Evolutionary conservation across 192 early-diverging fungal species (phyloP).

Genomic region (Oehlia diaphana): DNA sequence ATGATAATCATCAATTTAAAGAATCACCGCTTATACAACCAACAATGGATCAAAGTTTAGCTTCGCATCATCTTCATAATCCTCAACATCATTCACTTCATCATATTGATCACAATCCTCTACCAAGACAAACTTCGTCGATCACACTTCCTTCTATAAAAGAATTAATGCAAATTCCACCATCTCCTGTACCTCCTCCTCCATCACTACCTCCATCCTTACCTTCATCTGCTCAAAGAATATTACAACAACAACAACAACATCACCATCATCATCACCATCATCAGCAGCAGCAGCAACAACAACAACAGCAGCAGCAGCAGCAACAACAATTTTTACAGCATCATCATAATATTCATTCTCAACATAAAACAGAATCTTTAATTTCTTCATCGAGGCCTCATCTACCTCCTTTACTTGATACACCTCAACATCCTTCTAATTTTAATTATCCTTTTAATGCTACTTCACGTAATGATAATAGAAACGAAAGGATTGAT

Average conservation of each 20-base stretch:
- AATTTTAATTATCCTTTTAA: neutral
- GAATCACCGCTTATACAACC: neutral
- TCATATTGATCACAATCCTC: neutral
- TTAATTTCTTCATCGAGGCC: neutral
- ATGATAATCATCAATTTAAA: neutral
- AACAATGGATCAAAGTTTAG: neutral
- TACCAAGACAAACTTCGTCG: neutral
- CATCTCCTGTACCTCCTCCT: neutral
- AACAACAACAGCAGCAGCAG: neutral
- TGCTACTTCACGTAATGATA: neutral
- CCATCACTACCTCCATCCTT: neutral
- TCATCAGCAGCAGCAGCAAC: neutral
- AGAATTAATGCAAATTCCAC: slow-evolving; percentile 3
- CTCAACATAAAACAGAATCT: neutral
- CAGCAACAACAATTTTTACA: neutral
- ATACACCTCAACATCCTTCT: neutral
- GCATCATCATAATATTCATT: neutral
- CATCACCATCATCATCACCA: neutral
- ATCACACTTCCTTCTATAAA: slow-evolving; percentile 9
- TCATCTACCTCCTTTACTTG: neutral
- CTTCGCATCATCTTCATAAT: neutral
- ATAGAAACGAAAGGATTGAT: neutral
- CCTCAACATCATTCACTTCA: neutral
- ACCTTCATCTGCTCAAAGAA: neutral
- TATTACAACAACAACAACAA: slow-evolving; percentile 14